A percentile compares a stretch with the other conserved stretches of the same genome.
phyloP scores from a whole-genome alignment of 2,329 filamentous ascomycete genomes.

The Colletotrichum lupini region DNA sequence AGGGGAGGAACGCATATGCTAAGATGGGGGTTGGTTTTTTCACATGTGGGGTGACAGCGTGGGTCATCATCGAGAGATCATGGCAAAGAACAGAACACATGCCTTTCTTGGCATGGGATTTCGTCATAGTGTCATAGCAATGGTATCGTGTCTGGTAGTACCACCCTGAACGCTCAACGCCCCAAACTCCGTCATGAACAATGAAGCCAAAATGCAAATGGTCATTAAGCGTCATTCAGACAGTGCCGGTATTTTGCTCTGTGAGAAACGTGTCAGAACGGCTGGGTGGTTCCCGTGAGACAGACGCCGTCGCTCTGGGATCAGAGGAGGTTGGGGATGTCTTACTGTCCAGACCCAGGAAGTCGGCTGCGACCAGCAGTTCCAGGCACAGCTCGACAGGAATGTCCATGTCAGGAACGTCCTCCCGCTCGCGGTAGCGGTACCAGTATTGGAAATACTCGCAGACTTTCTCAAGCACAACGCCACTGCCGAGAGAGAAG shows the following conservation, averaged over 20 bases:
- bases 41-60: slow-evolving; percentile 1
- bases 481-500: slow-evolving; percentile 61
- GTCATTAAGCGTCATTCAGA: slow-evolving; percentile 23
- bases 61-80: neutral
- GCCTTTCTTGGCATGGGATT: slow-evolving; percentile 11
- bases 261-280: slow-evolving; percentile 19
- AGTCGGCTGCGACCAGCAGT: slow-evolving; percentile 82
- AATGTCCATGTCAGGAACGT: slow-evolving; percentile 85
- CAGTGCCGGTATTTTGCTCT: slow-evolving; percentile 34
- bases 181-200: slow-evolving; percentile 39
- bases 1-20: slow-evolving; percentile 65
- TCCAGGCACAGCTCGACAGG: slow-evolving; percentile 83
- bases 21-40: slow-evolving; percentile 54
- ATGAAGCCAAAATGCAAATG: slow-evolving; percentile 38
- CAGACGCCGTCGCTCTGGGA: neutral
- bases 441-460: slow-evolving; percentile 89
- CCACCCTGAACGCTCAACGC: slow-evolving; percentile 23
- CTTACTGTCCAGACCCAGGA: slow-evolving; percentile 75
- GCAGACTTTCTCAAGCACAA: slow-evolving; percentile 82
- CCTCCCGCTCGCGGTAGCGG: slow-evolving; percentile 74
- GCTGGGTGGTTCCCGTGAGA: neutral
- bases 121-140: slow-evolving; percentile 28
- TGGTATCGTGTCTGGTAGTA: slow-evolving; percentile 20
- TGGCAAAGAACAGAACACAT: neutral
- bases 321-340: slow-evolving; percentile 29